phyloP scores from a whole-genome alignment of 352 stramenopile genomes.

The Globisporangium cystogenes region DNA sequence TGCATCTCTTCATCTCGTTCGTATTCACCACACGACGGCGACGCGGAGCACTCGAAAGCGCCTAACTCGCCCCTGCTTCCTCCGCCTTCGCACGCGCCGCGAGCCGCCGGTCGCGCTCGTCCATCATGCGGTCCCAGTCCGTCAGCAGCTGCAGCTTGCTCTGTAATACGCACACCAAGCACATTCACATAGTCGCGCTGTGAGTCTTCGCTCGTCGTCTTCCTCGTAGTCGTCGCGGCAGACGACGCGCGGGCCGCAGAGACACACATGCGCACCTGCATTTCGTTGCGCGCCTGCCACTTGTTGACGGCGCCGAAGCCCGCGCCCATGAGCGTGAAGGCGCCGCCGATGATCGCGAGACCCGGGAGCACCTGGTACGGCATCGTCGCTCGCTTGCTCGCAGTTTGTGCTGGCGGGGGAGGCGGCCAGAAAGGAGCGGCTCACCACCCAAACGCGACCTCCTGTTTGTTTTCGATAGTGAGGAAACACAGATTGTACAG shows the following conservation, averaged over 20 bases:
- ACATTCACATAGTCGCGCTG: not conserved
- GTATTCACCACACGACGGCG: no score
- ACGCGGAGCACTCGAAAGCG: no score
- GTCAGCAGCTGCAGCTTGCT: conserved; percentile 75
- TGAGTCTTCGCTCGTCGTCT: not conserved
- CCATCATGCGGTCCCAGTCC: conserved; percentile 81
- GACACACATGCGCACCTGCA: conserved; percentile 40
- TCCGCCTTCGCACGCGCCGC: conserved; percentile 31
- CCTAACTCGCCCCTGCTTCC: conserved; percentile 7
- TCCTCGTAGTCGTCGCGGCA: not conserved
- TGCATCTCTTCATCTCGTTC: no score
- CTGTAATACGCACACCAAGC: conserved; percentile 14
- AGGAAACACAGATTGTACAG: no score
- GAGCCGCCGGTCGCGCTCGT: conserved; percentile 69
- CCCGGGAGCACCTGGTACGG: conserved; percentile 83
- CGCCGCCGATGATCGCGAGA: conserved; percentile 66
- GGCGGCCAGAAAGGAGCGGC: not conserved
- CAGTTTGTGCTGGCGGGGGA: not conserved
- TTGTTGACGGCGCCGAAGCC: conserved; percentile 74
- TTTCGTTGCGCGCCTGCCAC: conserved; percentile 54
- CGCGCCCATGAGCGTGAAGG: conserved; percentile 77
- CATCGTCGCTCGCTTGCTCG: conserved; percentile 32
- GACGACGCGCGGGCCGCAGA: not conserved
- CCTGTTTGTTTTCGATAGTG: no score
- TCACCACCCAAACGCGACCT: conserved; percentile 4